These are phyloP conservation scores for Colletotrichum musae DNA, from an alignment of 2,329 filamentous ascomycete genomes.

Conservation along the genomic window DNA sequence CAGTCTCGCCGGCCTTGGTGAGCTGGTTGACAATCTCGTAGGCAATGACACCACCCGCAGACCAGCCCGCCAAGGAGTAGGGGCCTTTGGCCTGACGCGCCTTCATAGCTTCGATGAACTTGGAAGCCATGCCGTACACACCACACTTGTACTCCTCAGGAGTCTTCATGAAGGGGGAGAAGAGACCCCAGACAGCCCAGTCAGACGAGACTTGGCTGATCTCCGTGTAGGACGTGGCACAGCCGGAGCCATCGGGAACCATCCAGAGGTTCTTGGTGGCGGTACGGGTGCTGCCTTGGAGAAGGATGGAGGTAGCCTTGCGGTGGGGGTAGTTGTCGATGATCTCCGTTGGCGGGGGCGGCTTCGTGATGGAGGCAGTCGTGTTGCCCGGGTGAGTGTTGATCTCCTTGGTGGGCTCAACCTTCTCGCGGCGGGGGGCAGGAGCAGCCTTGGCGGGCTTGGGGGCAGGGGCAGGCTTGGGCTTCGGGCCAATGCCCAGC, in stretches of 20 bases:
- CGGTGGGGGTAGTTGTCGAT: constrained; percentile 63
- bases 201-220: constrained; percentile 66
- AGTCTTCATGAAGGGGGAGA: constrained; percentile 75
- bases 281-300: constrained; percentile 64
- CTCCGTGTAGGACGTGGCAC: constrained; percentile 77
- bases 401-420: constrained; percentile 45
- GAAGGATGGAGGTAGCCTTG: constrained; percentile 62
- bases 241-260: constrained; percentile 69
- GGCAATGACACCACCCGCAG: constrained; percentile 81
- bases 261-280: constrained; percentile 66
- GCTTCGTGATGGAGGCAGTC: constrained; percentile 65
- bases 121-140: constrained; percentile 67
- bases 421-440: constrained; percentile 35
- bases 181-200: constrained; percentile 67
- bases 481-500: constrained; percentile 66
- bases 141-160: constrained; percentile 70
- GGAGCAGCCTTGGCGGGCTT: constrained; percentile 49
- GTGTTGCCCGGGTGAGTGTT: constrained; percentile 52
- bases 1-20: constrained; percentile 67
- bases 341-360: constrained; percentile 53
- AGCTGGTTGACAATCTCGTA: constrained; percentile 77
- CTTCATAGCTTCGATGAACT: constrained; percentile 72
- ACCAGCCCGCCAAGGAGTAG: constrained; percentile 81
- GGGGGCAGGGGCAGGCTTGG: constrained; percentile 50
- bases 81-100: constrained; percentile 78